These are phyloP conservation scores for Trametes elegans DNA, from an alignment of 768 basidiomycete species.

Conservation along the genomic window DNA sequence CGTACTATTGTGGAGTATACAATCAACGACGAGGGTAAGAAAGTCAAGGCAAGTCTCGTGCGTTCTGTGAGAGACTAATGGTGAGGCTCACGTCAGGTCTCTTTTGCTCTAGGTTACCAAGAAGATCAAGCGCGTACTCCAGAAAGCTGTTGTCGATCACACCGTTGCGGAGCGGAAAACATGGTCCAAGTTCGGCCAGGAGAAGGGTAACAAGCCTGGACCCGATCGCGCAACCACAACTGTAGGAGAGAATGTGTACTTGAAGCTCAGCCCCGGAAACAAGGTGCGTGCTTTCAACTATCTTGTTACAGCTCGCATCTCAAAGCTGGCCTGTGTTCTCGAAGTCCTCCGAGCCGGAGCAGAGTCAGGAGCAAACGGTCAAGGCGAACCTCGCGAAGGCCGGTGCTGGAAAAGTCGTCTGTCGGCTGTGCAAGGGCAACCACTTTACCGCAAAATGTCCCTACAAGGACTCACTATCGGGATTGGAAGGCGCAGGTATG, in stretches of 20 bases:
- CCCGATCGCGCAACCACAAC: constrained; percentile 94
- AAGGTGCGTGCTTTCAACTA: constrained; percentile 51
- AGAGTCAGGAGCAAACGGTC: constrained; percentile 58
- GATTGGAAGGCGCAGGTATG: constrained; percentile 59
- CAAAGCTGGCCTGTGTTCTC: background rate
- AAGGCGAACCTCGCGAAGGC: constrained; percentile 68
- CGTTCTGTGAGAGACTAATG: background rate
- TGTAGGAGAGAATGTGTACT: constrained; percentile 70
- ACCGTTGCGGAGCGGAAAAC: constrained; percentile 89
- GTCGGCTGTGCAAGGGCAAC: constrained; percentile 93
- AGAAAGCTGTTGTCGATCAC: constrained; percentile 93
- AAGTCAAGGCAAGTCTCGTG: constrained; percentile 70
- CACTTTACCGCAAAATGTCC: constrained; percentile 99
- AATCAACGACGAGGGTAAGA: constrained; percentile 90
- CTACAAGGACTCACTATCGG: constrained; percentile 90
- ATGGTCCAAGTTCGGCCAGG: constrained; percentile 92
- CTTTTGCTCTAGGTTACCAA: constrained; percentile 67
- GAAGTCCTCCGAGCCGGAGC: constrained; percentile 68
- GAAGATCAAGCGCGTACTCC: constrained; percentile 79
- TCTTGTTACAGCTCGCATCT: background rate
- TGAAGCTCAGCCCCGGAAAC: constrained; percentile 56
- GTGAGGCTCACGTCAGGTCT: background rate
- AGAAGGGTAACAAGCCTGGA: constrained; percentile 82
- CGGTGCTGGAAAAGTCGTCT: constrained; percentile 85
- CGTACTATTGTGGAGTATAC: constrained; percentile 80